Percentiles rank a stretch among this genome's conserved stretches.
phyloP scores from a whole-genome alignment of 257 asterid genomes.

The Solanum etuberosum region DNA sequence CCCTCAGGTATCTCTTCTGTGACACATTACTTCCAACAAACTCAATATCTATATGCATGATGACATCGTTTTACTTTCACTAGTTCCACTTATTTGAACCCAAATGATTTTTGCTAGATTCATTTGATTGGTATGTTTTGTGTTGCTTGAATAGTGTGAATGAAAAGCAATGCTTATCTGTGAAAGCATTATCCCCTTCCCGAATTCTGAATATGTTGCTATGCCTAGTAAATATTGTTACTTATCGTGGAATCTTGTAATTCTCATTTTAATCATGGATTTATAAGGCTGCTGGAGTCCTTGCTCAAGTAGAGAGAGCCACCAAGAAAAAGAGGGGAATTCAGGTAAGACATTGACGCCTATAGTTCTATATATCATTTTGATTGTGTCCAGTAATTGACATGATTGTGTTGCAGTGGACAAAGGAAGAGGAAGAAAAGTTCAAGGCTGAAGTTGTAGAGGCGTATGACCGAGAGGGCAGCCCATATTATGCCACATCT shows the following conservation, averaged over 20 bases:
- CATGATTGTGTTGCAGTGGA: slow-evolving; percentile 43
- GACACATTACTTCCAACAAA: not conserved
- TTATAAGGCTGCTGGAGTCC: slow-evolving; percentile 93
- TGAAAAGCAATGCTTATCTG: not conserved
- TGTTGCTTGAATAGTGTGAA: not conserved
- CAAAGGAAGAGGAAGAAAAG: slow-evolving; percentile 74
- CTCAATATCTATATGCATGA: not conserved
- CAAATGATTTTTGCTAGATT: not conserved
- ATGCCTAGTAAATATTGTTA: not conserved
- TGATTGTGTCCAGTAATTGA: not conserved
- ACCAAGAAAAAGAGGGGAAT: slow-evolving; percentile 64
- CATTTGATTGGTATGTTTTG: not conserved
- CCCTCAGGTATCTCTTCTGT: slow-evolving; percentile 54
- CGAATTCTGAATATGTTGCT: not conserved
- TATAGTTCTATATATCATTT: not conserved
- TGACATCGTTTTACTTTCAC: not conserved
- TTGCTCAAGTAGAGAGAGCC: slow-evolving; percentile 68
- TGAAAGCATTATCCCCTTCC: not conserved
- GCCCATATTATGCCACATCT: slow-evolving; percentile 81
- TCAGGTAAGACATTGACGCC: slow-evolving; percentile 22
- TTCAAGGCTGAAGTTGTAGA: slow-evolving; percentile 62
- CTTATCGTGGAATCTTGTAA: not conserved
- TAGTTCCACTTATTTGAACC: not conserved
- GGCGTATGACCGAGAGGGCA: slow-evolving; percentile 83
- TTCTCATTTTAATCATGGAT: not conserved